Conservation (phyloP, 192 early-diverging fungal genomes). For the Chytriomyces confervae region DNA sequence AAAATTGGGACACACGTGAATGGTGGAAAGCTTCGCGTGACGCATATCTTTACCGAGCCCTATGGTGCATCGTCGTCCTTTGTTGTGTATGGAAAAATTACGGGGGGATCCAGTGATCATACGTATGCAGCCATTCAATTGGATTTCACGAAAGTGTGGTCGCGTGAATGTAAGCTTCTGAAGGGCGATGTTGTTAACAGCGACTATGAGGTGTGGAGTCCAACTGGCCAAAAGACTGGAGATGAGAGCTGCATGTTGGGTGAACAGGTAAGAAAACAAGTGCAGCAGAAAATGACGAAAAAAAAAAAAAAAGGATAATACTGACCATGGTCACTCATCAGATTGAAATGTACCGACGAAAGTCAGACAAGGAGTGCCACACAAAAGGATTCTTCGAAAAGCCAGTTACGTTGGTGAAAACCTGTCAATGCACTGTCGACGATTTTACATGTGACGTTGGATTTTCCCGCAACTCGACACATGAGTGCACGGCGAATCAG, state of each 20-base stretch:
- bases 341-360: slow-evolving; percentile 51
- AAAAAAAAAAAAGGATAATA: slow-evolving; percentile 39
- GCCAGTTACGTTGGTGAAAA: slow-evolving; percentile 1
- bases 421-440: slow-evolving; percentile 51
- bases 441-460: slow-evolving; percentile 60
- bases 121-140: slow-evolving; percentile 57
- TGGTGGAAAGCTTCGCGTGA: slow-evolving; percentile 41
- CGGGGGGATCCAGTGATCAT: slow-evolving; percentile 16
- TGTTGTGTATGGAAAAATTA: slow-evolving; percentile 36
- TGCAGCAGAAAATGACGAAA: slow-evolving; percentile 42
- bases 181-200: slow-evolving; percentile 58
- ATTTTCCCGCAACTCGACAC: slow-evolving; percentile 21
- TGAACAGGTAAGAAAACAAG: slow-evolving; percentile 50
- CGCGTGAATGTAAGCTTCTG: slow-evolving; percentile 68
- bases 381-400: slow-evolving; percentile 39
- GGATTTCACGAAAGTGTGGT: slow-evolving; percentile 71
- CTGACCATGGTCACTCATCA: slow-evolving; percentile 10
- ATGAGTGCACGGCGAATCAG: slow-evolving; percentile 9
- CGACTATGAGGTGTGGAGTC: slow-evolving; percentile 82
- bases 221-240: slow-evolving; percentile 55
- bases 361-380: slow-evolving; percentile 43
- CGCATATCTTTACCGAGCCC: slow-evolving; percentile 49
- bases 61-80: slow-evolving; percentile 29
- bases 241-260: slow-evolving; percentile 81
- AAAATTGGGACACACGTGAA: slow-evolving; percentile 13